Conservation (phyloP, 345 rosid genomes). For the Eucalyptus virginea region DNA sequence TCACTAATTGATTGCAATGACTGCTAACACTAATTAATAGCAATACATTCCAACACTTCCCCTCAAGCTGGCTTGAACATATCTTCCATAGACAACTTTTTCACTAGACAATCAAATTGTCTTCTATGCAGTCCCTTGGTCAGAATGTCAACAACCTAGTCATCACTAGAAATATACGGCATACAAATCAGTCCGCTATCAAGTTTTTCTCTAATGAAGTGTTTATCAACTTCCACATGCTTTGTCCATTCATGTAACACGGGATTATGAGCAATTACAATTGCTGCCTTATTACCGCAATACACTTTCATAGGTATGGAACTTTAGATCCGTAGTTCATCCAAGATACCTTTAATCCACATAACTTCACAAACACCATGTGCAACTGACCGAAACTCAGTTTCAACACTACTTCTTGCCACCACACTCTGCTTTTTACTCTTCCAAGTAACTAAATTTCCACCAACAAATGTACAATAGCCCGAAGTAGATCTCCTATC, state of each 20-base stretch:
- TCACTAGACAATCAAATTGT: too few relatives aligned
- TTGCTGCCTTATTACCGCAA: not conserved
- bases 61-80: too few relatives aligned
- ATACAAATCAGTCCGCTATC: too few relatives aligned
- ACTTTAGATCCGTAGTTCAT: not conserved
- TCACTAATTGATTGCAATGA: too few relatives aligned
- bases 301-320: not conserved
- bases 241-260: too few relatives aligned
- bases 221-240: too few relatives aligned
- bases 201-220: too few relatives aligned
- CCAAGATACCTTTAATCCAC: not conserved
- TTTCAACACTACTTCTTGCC: not conserved
- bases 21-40: too few relatives aligned
- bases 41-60: not conserved
- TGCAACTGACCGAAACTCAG: not conserved
- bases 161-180: not conserved
- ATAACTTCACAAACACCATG: not conserved
- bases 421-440: not conserved
- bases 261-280: too few relatives aligned
- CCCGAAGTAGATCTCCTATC: not conserved
- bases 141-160: not conserved
- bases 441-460: not conserved
- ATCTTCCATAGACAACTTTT: not conserved
- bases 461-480: not conserved
- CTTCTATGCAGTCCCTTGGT: not conserved